These are phyloP conservation scores for Xylaria castorea DNA, from an alignment of 495 filamentous ascomycete species.

Conservation along the genomic window DNA sequence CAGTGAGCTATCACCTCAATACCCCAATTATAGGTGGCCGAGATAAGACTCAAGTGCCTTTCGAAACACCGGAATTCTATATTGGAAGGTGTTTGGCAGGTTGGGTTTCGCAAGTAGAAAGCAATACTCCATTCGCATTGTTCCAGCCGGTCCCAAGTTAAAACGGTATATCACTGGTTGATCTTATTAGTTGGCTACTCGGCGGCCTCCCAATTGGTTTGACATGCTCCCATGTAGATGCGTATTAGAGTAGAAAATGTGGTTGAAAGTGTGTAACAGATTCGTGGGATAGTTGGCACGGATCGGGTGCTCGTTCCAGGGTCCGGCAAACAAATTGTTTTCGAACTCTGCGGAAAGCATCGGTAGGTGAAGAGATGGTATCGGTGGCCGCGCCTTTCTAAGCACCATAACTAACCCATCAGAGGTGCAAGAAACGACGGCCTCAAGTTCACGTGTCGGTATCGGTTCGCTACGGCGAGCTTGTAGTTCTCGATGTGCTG, in stretches of 20 bases:
- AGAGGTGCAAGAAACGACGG: slow-evolving; percentile 88
- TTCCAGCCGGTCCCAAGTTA: slow-evolving; percentile 84
- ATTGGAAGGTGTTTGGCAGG: slow-evolving; percentile 64
- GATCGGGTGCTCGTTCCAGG: slow-evolving; percentile 72
- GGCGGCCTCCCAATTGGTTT: slow-evolving; percentile 59
- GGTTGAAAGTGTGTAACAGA: slow-evolving; percentile 51
- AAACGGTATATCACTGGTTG: slow-evolving; percentile 83
- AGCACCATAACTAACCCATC: slow-evolving; percentile 87
- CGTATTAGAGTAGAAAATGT: slow-evolving; percentile 50
- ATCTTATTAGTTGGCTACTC: slow-evolving; percentile 72
- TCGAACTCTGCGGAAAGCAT: slow-evolving; percentile 57
- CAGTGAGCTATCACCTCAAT: slow-evolving; percentile 24
- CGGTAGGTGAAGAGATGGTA: slow-evolving; percentile 62
- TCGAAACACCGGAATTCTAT: slow-evolving; percentile 54
- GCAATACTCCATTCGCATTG: slow-evolving; percentile 74
- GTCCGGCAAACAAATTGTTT: slow-evolving; percentile 78
- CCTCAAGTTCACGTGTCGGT: slow-evolving; percentile 73
- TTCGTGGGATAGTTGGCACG: slow-evolving; percentile 51
- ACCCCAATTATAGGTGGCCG: slow-evolving; percentile 27
- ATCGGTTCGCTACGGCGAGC: slow-evolving; percentile 31
- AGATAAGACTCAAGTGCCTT: slow-evolving; percentile 29
- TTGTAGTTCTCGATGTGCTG: neutral
- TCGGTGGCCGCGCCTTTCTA: slow-evolving; percentile 73
- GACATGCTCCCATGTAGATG: slow-evolving; percentile 52
- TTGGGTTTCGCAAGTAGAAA: slow-evolving; percentile 64